These are phyloP conservation scores for Hirsutella thompsonii DNA, from an alignment of 2,329 filamentous ascomycete species.

Conservation along the genomic window DNA sequence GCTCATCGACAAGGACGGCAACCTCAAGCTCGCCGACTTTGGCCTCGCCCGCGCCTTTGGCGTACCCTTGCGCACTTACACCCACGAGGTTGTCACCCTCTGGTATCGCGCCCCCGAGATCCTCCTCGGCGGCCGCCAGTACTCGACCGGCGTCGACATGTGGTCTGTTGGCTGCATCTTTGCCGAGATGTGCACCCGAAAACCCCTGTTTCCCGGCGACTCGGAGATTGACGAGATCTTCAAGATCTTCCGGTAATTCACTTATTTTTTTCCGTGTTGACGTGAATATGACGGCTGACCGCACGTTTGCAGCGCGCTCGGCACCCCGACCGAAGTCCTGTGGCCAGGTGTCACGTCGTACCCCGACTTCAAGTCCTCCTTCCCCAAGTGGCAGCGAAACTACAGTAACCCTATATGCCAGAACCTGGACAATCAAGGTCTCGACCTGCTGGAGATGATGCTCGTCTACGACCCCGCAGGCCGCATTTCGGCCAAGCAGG, in stretches of 20 bases:
- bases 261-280: background rate
- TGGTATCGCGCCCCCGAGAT: constrained; percentile 92
- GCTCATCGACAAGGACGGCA: constrained; percentile 74
- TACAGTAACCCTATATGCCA: constrained; percentile 52
- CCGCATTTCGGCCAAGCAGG: constrained; percentile 80
- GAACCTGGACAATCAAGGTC: constrained; percentile 57
- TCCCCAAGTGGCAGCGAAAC: constrained; percentile 80
- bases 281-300: background rate
- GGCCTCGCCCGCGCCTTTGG: constrained; percentile 82
- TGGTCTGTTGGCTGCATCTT: constrained; percentile 94
- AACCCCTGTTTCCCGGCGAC: constrained; percentile 84
- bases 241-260: constrained; percentile 55
- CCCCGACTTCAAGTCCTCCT: constrained; percentile 84
- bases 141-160: constrained; percentile 91
- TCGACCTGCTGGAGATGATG: constrained; percentile 56
- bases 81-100: constrained; percentile 86
- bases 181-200: constrained; percentile 90
- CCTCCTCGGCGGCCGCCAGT: constrained; percentile 78
- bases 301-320: constrained; percentile 44
- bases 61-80: constrained; percentile 82
- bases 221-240: constrained; percentile 45
- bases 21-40: constrained; percentile 84
- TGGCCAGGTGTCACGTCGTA: constrained; percentile 94
- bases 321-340: constrained; percentile 67
- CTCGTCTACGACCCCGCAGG: constrained; percentile 80